These are phyloP conservation scores for Ceriops zippeliana DNA, from an alignment of 345 rosid genomes.

Conservation along the genomic window DNA sequence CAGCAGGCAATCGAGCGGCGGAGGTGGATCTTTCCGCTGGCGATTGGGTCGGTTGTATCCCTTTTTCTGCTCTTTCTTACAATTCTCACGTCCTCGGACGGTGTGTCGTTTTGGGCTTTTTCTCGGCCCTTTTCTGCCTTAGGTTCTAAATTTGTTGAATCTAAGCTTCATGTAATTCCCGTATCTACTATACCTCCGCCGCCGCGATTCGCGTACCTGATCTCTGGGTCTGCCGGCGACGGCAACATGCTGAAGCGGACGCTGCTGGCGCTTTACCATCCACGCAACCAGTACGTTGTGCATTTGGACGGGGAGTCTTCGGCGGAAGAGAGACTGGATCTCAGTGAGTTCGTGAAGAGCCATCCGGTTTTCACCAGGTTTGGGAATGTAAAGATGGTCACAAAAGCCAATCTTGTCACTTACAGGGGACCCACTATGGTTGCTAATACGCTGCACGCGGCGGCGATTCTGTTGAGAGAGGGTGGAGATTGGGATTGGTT, in stretches of 20 bases:
- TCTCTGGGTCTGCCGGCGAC: conserved; percentile 82
- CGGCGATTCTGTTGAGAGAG: conserved; percentile 78
- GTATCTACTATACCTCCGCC: conserved; percentile 63
- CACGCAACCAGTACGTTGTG: conserved; percentile 71
- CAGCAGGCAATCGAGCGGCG: conserved; percentile 50
- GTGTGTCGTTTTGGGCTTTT: conserved; percentile 57
- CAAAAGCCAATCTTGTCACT: conserved; percentile 85
- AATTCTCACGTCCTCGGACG: conserved; percentile 51
- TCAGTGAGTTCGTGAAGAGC: conserved; percentile 45
- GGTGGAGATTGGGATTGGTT: conserved; percentile 98
- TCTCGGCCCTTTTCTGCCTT: conserved; percentile 44
- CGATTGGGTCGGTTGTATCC: conserved; percentile 61
- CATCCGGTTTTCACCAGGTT: conserved; percentile 48
- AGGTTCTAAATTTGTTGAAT: conserved; percentile 71
- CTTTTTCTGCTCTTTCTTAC: conserved; percentile 56
- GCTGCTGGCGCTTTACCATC: conserved; percentile 81
- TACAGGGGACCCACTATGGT: conserved; percentile 98
- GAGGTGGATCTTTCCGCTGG: conserved; percentile 71
- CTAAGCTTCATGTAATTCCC: conserved; percentile 57
- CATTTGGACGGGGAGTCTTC: conserved; percentile 78
- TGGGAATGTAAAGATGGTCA: conserved; percentile 71
- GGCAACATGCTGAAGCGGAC: conserved; percentile 68
- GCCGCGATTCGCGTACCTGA: conserved; percentile 77
- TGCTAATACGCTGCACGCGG: conserved; percentile 96
- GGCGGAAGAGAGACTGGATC: conserved; percentile 72